Evolutionary conservation across 345 rosid species (phyloP), one percentile per base, ranked within the genome.

Genomic region (Hevea brasiliensis): DNA sequence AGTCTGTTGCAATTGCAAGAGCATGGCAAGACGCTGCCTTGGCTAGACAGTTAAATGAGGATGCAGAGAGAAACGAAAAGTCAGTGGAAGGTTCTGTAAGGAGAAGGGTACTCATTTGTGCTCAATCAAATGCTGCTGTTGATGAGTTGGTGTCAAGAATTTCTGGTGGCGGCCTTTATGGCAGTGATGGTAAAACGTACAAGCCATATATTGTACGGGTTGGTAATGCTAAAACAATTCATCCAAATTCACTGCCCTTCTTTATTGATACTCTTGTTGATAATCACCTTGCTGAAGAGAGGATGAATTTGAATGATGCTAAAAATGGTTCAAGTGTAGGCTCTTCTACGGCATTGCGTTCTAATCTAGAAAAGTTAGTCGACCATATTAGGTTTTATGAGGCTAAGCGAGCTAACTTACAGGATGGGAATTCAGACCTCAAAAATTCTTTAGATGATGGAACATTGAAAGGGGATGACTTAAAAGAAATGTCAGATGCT

Each of bases 81-180:
- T 50, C 81, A 61, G 67, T 61, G 54, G 95, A 85, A 79, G 79
- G 72, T 75, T 85, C 81, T 76, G 70, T 76, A 23, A 88, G 82
- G 76, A 90, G 90, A 82, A 94, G 98, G 80, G 92, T 94, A 73
- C 84, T 94, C 64, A 80, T 94, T 68, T 94, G 98, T 77, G 98
- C 98, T 64, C 98, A 94, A 80, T 94, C 98, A 72, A 94, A 94
- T 86, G 98, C 98, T 66, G 98, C 98, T 48, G 98, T 94, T 83
- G 98, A 94, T 83, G 98, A 94, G 81, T 80, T 94, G 80, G 98
- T 94, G 61, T 87, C 95, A 72, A 87, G 98, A 75, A 87, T 94
- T 78, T 82, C 88, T 58, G 80, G 80, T 75, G 85, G 85, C 79
- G 97, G 98, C 56, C 96, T 94, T 53, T 84, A 86, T 73, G 95